Evolutionary conservation across 176 grass and related monocot species (phyloP), one percentile per base, ranked within the genome.

Genomic region (Triticum turgidum): DNA sequence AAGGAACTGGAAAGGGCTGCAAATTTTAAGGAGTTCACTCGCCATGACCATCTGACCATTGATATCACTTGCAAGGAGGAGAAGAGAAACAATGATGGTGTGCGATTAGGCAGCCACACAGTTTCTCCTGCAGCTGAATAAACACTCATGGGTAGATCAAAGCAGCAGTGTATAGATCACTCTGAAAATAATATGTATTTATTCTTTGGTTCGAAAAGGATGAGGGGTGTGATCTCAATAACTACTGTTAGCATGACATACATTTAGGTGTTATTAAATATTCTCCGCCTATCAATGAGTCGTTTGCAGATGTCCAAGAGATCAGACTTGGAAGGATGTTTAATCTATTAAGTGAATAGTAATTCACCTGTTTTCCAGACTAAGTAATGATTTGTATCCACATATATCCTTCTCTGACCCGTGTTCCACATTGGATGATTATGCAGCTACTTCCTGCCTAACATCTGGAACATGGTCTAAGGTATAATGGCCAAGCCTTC

Each of bases 401-500:
- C 79, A 79, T 34, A 56, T 13, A 86, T 61, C 49, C 64, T 70
- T 86, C 47, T 79, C 41, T 44, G 24, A 35, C 33, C 18, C 21
- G 34, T 8, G 61, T 68, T 86, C 38, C 11, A 24, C 61, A 84
- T 15, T 65, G 52, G 11, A 17, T 69, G 51, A 47, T 51, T 61
- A 88, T 85, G 63, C 30, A 86, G 9, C 42, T 73, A 80, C 32
- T 77, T 88, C 65, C 65, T 84, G 61, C 20, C 61, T 49, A 52
- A 83, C 33, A 92, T 80, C 76, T 77, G 86, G 73, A 77, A 87
- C 18, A 80, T 44, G 17, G 32, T 97, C 94, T 17, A 94, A 84
- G 29, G 90, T 92, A 78, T 90, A 94, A 17, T 42, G 86, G 45
- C 94, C 94, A 91, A 94, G 90, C 77, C 92, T 97, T 87, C 94